phyloP scores from a whole-genome alignment of 2,329 filamentous ascomycete species.

The Colletotrichum salicis region DNA sequence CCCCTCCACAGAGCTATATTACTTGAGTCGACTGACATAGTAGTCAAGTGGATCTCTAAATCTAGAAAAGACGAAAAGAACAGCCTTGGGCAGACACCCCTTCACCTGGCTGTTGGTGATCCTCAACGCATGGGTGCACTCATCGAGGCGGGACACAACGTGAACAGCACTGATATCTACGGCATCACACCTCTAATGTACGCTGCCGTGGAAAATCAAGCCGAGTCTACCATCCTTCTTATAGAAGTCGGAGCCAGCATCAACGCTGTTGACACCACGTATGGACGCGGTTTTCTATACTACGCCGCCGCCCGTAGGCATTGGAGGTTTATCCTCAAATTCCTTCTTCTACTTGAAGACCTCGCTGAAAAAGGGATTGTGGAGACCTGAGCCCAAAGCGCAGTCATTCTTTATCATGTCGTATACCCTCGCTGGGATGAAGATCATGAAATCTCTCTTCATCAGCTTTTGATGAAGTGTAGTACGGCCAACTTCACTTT shows the following conservation, averaged over 20 bases:
- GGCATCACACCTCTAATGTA: constrained; percentile 18
- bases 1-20: constrained; percentile 9
- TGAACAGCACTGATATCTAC: not conserved
- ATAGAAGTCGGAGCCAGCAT: not conserved
- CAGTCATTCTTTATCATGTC: not conserved
- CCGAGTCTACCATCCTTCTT: not conserved
- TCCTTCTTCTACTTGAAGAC: not conserved
- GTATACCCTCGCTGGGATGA: not conserved
- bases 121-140: not conserved
- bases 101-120: not conserved
- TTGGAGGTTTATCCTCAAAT: not conserved
- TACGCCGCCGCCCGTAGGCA: not conserved
- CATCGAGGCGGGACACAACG: not conserved
- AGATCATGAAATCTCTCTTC: not conserved
- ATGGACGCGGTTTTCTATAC: not conserved
- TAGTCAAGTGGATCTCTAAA: fast-evolving
- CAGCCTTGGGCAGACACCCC: not conserved
- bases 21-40: not conserved
- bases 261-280: fast-evolving
- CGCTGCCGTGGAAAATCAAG: not conserved
- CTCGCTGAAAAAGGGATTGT: not conserved
- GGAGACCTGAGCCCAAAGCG: not conserved
- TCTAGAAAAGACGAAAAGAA: not conserved
- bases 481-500: not conserved
- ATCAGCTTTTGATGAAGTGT: not conserved